phyloP scores from a whole-genome alignment of 2,329 filamentous ascomycete genomes.

The Parastagonospora nodorum region DNA sequence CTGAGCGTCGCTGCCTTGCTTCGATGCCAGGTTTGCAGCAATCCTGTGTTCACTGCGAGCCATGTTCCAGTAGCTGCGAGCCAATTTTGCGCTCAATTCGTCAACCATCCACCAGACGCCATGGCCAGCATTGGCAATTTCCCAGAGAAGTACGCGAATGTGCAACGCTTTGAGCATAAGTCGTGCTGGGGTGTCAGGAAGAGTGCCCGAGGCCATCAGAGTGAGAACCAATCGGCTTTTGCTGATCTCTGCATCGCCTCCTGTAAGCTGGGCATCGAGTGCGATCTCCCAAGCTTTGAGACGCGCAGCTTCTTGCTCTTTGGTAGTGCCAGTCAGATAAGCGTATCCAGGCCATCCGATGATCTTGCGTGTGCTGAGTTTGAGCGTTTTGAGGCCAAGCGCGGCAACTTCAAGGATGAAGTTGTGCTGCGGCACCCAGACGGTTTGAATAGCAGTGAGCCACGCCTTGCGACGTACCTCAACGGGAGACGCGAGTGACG shows the following conservation, averaged over 20 bases:
- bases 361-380: constrained; percentile 77
- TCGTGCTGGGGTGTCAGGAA: constrained; percentile 79
- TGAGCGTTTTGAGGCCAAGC: constrained; percentile 77
- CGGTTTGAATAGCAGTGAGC: constrained; percentile 90
- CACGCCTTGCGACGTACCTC: constrained; percentile 86
- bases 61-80: constrained; percentile 78
- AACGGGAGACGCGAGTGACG: constrained; percentile 79
- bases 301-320: constrained; percentile 83
- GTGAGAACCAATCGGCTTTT: constrained; percentile 85
- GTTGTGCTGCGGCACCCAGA: constrained; percentile 87
- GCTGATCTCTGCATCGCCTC: constrained; percentile 87
- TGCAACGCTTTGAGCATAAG: constrained; percentile 93
- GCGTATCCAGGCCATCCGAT: constrained; percentile 80
- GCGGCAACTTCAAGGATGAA: constrained; percentile 86
- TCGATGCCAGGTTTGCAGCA: constrained; percentile 42
- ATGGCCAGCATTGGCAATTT: constrained; percentile 69
- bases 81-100: constrained; percentile 72
- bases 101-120: constrained; percentile 69
- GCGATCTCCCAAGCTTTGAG: constrained; percentile 94
- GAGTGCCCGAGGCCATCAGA: constrained; percentile 82
- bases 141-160: constrained; percentile 86
- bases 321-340: constrained; percentile 76
- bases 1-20: constrained; percentile 61
- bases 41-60: constrained; percentile 68
- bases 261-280: constrained; percentile 88